Conservation (phyloP, 306 rosid genomes). For the Carpinus fangiana region DNA sequence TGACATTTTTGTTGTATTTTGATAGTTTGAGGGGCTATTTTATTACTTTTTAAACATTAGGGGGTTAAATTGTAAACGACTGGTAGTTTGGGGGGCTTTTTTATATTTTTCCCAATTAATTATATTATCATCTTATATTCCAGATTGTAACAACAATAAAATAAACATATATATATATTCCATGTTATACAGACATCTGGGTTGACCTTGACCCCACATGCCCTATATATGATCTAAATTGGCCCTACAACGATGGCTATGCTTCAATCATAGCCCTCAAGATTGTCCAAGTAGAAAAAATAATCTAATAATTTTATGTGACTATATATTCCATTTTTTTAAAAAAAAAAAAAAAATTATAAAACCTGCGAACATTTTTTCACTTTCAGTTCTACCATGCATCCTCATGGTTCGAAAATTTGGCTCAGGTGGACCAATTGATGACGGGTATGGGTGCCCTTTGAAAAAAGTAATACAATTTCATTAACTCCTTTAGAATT, state of each 20-base stretch:
- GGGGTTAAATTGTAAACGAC: no score
- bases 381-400: not conserved
- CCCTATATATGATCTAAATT: not conserved
- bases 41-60: no score
- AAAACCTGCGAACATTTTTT: not conserved
- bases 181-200: not conserved
- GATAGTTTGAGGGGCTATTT: no score
- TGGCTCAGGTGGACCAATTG: not conserved
- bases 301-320: not conserved
- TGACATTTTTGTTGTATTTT: no score
- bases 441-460: not conserved
- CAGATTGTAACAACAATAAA: not conserved
- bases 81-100: no score
- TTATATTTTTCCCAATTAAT: no score
- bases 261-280: not conserved
- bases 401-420: not conserved
- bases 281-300: not conserved
- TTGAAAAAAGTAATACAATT: no score
- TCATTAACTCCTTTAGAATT: no score
- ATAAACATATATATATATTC: no score
- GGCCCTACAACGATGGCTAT: not conserved
- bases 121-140: slow-evolving; percentile 39
- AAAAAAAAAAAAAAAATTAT: no score
- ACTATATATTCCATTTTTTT: no score
- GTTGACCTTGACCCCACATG: slow-evolving; percentile 43